Evolutionary conservation across 805 yeast species (phyloP).

Genomic region (Cyberlindnera misumaiensis): DNA sequence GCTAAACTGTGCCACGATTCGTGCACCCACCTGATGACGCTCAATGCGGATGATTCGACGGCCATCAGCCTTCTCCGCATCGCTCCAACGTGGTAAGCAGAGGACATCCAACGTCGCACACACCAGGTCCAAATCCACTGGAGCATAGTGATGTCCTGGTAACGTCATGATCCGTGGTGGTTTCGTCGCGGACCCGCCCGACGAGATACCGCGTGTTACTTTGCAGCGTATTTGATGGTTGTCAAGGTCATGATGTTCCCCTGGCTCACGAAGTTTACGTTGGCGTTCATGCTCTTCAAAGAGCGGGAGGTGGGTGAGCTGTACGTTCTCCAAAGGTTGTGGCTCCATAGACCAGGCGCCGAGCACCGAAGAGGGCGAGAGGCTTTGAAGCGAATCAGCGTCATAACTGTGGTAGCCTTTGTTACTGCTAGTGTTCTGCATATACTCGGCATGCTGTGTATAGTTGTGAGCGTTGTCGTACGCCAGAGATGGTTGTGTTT

Average conservation of each 20-base stretch:
- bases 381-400: too few relatives aligned
- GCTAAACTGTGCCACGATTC: conserved; percentile 41
- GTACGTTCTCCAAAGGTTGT: too few relatives aligned
- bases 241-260: too few relatives aligned
- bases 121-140: conserved; percentile 40
- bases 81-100: conserved; percentile 46
- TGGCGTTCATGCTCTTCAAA: too few relatives aligned
- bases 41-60: conserved; percentile 55
- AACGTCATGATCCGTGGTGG: conserved; percentile 39
- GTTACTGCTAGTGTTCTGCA: too few relatives aligned
- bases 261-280: too few relatives aligned
- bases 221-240: conserved; percentile 23
- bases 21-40: conserved; percentile 42
- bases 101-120: conserved; percentile 41
- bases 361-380: too few relatives aligned
- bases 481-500: too few relatives aligned
- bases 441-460: neutral
- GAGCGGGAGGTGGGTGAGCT: too few relatives aligned
- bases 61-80: conserved; percentile 38
- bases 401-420: too few relatives aligned
- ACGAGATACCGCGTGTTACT: conserved; percentile 49
- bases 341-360: too few relatives aligned
- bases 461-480: neutral
- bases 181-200: conserved; percentile 50
- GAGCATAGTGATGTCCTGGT: conserved; percentile 27